phyloP scores from a whole-genome alignment of 2,329 filamentous ascomycete species.

The Cordyceps cateniannulata region DNA sequence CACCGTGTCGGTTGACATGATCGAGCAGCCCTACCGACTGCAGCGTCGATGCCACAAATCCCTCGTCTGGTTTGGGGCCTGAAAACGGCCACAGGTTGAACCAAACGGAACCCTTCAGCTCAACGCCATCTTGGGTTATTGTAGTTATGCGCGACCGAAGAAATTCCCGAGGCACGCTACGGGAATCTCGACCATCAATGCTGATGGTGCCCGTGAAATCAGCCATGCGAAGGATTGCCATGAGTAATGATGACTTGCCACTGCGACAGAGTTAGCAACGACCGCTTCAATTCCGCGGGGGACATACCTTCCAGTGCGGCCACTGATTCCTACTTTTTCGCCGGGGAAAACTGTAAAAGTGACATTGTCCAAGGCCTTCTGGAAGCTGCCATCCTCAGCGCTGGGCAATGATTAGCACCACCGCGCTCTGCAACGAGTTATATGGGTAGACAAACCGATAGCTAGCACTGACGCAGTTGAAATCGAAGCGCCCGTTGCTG shows the following conservation, averaged over 20 bases:
- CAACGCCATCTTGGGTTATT: slow-evolving; percentile 40
- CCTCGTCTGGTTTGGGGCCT: neutral
- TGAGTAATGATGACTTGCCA: neutral
- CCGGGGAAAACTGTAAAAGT: neutral
- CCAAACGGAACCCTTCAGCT: slow-evolving; percentile 36
- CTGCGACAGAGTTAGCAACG: neutral
- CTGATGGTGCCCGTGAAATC: slow-evolving; percentile 23
- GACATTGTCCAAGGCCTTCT: neutral
- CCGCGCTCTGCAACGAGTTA: neutral
- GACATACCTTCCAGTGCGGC: slow-evolving; percentile 4
- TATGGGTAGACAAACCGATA: neutral
- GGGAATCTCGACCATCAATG: slow-evolving; percentile 36
- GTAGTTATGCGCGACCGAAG: slow-evolving; percentile 35
- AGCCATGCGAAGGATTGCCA: neutral
- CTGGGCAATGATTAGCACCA: neutral
- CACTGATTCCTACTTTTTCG: neutral
- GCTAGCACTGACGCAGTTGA: neutral
- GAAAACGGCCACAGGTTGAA: slow-evolving; percentile 28
- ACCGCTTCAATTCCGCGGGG: neutral
- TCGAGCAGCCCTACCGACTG: neutral
- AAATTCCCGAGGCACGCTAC: slow-evolving; percentile 29
- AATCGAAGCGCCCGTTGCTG: neutral
- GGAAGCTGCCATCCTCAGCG: neutral
- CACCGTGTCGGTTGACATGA: neutral
- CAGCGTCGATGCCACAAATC: neutral